Base-by-base conservation (phyloP, 257 asterid genomes). In the Solanum gandarillasii region DNA sequence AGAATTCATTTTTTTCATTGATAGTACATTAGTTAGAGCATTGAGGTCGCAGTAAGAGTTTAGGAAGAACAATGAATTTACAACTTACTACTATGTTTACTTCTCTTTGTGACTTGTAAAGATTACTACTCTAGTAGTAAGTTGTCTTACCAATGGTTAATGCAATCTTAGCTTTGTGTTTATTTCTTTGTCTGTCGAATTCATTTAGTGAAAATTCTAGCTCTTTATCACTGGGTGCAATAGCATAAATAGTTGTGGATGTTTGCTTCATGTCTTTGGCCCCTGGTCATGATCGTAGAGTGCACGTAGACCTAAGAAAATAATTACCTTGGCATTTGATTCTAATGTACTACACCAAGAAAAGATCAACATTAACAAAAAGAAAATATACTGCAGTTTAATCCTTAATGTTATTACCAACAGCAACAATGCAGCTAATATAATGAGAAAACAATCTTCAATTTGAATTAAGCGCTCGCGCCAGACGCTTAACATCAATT, bases 401-500 rank as follows among this genome's bases (percentile, higher is more conserved):
- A 36, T 75, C 18, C 32, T 75, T n/a, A 1, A 38, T 21, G 58
- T 12, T 6, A 75, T 75, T 75, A 75, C 83, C 34, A 75, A 75
- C 85, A 43, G 43, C 85, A 43, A 81, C 27, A 43, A 79, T 41
- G 84, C 65, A 79, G 38, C 85, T 79, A 78, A 27, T 4, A 27
- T 79, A 41, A 41, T 39, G 36, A 25, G 36, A 41, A 25, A 79
- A 39, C 62, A 52, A 25, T 46, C 67, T 81, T 81, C 70, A 81
- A 18, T 29, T 46, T 81, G 85, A 62, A 81, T 85, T 62, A 34
- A 92, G 90, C 9, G 90, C 79, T 72, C 94, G 90, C 1, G 91
- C 90, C 23, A 92, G 88, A 74, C 90, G 89, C 75, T 90, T 92
- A 2, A 92, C 67, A 31, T 92, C 92, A 84, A 87, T 52, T 36